phyloP scores from a whole-genome alignment of 2,329 filamentous ascomycete species.

The Bipolaris bicolor region DNA sequence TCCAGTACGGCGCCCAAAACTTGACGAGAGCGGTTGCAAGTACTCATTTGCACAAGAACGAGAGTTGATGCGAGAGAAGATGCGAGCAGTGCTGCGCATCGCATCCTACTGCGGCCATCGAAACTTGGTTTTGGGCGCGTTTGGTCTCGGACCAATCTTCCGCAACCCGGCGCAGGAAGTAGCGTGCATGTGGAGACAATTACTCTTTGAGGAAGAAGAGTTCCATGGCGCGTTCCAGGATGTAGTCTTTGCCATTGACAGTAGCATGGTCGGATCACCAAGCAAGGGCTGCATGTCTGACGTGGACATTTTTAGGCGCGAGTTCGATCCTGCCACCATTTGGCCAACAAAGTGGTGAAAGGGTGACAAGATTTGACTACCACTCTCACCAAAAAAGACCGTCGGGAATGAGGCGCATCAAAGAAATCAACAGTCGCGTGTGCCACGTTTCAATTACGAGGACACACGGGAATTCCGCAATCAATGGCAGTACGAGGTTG shows the following conservation, averaged over 20 bases:
- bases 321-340: slow-evolving; percentile 48
- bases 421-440: not conserved
- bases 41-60: slow-evolving; percentile 76
- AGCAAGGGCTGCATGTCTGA: slow-evolving; percentile 46
- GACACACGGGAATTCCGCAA: too few relatives aligned
- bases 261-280: slow-evolving; percentile 37
- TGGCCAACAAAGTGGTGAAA: slow-evolving; percentile 44
- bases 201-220: slow-evolving; percentile 53
- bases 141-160: slow-evolving; percentile 54
- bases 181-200: slow-evolving; percentile 53
- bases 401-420: not conserved
- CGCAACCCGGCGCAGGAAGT: slow-evolving; percentile 53
- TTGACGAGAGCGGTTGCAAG: slow-evolving; percentile 68
- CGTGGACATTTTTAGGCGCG: slow-evolving; percentile 49
- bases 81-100: slow-evolving; percentile 72
- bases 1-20: slow-evolving; percentile 74
- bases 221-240: slow-evolving; percentile 54
- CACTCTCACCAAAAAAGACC: too few relatives aligned
- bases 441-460: too few relatives aligned
- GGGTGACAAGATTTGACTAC: not conserved
- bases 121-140: slow-evolving; percentile 53
- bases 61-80: slow-evolving; percentile 74
- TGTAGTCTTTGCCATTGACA: slow-evolving; percentile 55
- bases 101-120: slow-evolving; percentile 57
- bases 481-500: too few relatives aligned